Conservation (phyloP, 2,329 filamentous ascomycete genomes). For the Penicillium expansum region DNA sequence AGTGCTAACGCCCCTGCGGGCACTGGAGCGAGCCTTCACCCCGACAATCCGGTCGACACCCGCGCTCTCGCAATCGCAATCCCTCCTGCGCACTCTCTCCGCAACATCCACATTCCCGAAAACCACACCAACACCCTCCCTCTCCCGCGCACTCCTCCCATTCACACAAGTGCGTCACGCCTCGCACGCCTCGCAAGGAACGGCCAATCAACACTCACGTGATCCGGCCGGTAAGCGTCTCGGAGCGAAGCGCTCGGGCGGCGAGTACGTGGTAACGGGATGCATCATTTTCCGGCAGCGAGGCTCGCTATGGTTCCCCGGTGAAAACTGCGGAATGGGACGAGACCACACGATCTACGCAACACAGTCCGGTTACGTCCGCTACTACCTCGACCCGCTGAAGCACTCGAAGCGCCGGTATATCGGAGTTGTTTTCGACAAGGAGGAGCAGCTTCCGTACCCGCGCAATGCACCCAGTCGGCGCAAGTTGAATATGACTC, state of each 20-base stretch:
- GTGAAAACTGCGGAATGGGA: conserved; percentile 92
- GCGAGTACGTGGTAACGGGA: conserved; percentile 89
- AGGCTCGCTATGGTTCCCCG: conserved; percentile 89
- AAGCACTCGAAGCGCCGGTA: conserved; percentile 84
- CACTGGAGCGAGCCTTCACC: conserved; percentile 37
- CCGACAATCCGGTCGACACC: conserved; percentile 31
- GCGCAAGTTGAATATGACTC: conserved; percentile 72
- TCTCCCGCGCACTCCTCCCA: conserved; percentile 33
- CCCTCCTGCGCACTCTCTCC: conserved; percentile 32
- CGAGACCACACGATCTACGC: conserved; percentile 96
- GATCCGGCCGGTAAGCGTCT: conserved; percentile 79
- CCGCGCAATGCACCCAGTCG: conserved; percentile 70
- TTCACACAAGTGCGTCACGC: conserved; percentile 57
- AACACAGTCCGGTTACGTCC: conserved; percentile 81
- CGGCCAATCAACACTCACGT: conserved; percentile 65
- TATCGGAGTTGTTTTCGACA: conserved; percentile 88
- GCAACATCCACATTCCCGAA: conserved; percentile 26
- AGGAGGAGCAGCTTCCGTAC: conserved; percentile 74
- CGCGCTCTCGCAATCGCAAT: conserved; percentile 27
- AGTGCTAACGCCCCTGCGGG: conserved; percentile 39
- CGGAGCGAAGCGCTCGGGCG: conserved; percentile 89
- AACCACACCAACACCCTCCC: conserved; percentile 24
- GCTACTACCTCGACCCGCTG: conserved; percentile 88
- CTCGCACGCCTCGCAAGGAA: conserved; percentile 63
- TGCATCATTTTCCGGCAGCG: conserved; percentile 99